Evolutionary conservation across 305 asterid genomes (phyloP).

Genomic region (Rubia peregrina): DNA sequence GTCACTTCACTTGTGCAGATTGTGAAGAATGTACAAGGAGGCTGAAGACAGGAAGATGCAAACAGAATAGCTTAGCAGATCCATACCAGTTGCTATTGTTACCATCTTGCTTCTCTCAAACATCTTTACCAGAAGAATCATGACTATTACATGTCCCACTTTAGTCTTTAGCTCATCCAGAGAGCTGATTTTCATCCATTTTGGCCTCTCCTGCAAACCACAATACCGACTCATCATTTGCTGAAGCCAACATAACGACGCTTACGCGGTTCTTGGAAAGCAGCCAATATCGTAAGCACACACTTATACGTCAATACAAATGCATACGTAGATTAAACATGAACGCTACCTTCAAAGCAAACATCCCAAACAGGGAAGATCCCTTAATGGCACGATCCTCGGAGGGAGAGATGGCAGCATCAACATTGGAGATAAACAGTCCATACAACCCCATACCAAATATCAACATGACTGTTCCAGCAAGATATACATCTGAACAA

Average conservation of each 20-base stretch:
- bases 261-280: background rate
- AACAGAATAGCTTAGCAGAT: slow-evolving; percentile 69
- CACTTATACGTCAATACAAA: background rate
- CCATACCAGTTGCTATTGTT: slow-evolving; percentile 71
- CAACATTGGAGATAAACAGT: slow-evolving; percentile 63
- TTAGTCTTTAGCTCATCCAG: slow-evolving; percentile 84
- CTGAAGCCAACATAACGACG: background rate
- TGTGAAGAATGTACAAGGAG: slow-evolving; percentile 78
- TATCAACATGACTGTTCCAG: slow-evolving; percentile 92
- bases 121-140: slow-evolving; percentile 98
- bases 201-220: slow-evolving; percentile 74
- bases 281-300: background rate
- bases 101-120: slow-evolving; percentile 97
- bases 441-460: slow-evolving; percentile 97
- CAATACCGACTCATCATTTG: background rate
- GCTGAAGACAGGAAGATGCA: slow-evolving; percentile 86
- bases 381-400: slow-evolving; percentile 72
- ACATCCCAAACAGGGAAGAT: slow-evolving; percentile 94
- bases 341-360: slow-evolving; percentile 64
- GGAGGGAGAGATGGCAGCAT: slow-evolving; percentile 40
- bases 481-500: slow-evolving; percentile 65
- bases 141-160: slow-evolving; percentile 90
- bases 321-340: background rate
- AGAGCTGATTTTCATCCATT: slow-evolving; percentile 93
- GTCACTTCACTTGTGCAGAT: slow-evolving; percentile 47